These are phyloP conservation scores for Niebla homalea DNA, from an alignment of 495 filamentous ascomycete genomes.

Conservation along the genomic window DNA sequence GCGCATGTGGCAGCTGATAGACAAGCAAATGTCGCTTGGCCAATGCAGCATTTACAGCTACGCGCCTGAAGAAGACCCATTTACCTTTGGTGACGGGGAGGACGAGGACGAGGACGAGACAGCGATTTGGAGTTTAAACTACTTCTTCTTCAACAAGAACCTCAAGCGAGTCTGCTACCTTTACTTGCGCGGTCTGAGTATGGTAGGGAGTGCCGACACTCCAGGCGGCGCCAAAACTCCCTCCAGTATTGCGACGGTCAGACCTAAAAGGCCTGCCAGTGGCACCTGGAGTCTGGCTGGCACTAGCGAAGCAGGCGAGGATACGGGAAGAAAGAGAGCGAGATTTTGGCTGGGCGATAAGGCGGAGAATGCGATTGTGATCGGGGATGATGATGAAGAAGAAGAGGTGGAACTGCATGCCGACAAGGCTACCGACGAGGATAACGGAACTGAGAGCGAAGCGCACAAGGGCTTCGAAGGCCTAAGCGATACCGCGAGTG, in stretches of 20 bases:
- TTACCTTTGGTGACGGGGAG: conserved; percentile 51
- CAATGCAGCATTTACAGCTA: conserved; percentile 81
- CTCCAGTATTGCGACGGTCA: conserved; percentile 7
- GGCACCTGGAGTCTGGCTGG: conserved; percentile 27
- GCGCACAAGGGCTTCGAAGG: conserved; percentile 27
- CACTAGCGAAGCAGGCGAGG: conserved; percentile 14
- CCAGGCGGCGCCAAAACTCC: conserved; percentile 20
- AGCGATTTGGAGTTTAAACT: conserved; percentile 87
- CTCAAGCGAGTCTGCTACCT: conserved; percentile 92
- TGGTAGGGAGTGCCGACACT: conserved; percentile 55
- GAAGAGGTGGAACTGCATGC: conserved; percentile 13
- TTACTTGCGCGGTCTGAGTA: conserved; percentile 73
- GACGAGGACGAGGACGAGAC: conserved; percentile 35
- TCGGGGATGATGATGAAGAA: conserved; percentile 13
- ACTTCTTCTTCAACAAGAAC: conserved; percentile 93
- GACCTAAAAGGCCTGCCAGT: conserved; percentile 26
- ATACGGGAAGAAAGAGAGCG: conserved; percentile 56
- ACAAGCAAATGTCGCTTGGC: conserved; percentile 80
- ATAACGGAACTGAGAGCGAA: conserved; percentile 28
- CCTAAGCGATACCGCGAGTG: conserved; percentile 27
- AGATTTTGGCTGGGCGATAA: conserved; percentile 70
- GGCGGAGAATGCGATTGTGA: conserved; percentile 20
- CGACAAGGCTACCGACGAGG: conserved; percentile 37
- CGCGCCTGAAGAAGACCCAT: conserved; percentile 69
- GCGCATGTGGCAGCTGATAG: conserved; percentile 76